These are phyloP conservation scores for Fusarium sp. DNA, from an alignment of 2,329 filamentous ascomycete genomes.

Conservation along the genomic window DNA sequence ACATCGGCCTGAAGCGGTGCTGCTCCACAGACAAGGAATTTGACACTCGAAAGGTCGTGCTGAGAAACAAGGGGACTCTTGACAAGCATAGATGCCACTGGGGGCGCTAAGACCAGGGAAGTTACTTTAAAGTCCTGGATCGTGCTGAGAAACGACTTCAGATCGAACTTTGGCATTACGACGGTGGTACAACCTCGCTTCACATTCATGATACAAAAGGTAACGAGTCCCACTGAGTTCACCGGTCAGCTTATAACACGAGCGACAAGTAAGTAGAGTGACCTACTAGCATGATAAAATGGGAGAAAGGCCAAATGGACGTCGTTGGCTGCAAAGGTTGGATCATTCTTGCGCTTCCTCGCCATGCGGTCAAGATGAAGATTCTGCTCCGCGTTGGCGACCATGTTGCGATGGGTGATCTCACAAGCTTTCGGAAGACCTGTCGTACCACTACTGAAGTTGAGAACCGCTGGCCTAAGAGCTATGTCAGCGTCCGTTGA, in stretches of 20 bases:
- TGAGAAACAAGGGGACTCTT: not conserved
- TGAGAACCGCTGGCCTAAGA: not conserved
- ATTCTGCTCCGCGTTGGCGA: slow-evolving; percentile 12
- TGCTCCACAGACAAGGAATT: not conserved
- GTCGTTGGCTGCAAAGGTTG: not conserved
- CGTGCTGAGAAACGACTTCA: not conserved
- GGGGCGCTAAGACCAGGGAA: not conserved
- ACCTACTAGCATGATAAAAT: slow-evolving; percentile 10
- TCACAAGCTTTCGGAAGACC: not conserved
- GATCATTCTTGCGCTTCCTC: not conserved
- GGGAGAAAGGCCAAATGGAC: slow-evolving; percentile 2
- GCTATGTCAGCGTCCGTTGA: not conserved
- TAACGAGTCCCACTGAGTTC: not conserved
- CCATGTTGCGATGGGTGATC: not conserved
- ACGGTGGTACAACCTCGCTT: not conserved
- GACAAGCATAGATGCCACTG: not conserved
- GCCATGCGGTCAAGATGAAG: not conserved
- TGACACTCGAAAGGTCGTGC: slow-evolving; percentile 3
- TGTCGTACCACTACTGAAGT: slow-evolving; percentile 10
- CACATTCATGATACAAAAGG: not conserved
- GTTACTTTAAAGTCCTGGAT: slow-evolving; percentile 1
- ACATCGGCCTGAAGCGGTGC: slow-evolving; percentile 1
- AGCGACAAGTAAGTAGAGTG: not conserved
- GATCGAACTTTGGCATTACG: not conserved
- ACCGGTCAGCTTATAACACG: not conserved